Evolutionary conservation across 129 eudicot genomes (phyloP), one percentile per base, ranked within the genome.

Genomic region (Helianthus annuus): DNA sequence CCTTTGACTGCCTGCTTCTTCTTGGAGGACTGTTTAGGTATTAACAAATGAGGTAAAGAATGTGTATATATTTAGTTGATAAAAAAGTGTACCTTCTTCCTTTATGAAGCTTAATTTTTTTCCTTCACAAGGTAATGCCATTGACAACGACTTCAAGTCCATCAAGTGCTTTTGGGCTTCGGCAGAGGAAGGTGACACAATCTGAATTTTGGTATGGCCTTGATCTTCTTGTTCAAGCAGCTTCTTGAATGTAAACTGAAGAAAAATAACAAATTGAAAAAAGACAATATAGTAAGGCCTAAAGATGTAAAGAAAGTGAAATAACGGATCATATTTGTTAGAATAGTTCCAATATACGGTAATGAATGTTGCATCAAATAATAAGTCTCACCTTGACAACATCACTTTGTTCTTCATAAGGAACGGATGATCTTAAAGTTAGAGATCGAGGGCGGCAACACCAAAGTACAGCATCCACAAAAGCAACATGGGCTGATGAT

Each of bases 171-270:
- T 44, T 66, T 17, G 24, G 15, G n/a, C 38, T 40, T 19, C 15
- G 3, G 2, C 12, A 34, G 49, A 36, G 2, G 29, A 51, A 51
- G 62, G 42, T 2, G 19, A 12, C 48, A 52, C 49, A 16, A 69
- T 14, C 48, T 69, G 60, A 52, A 69, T 9, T 14, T 69, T 69
- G 6, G 32, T 69, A 17, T 32, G 34, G 34, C 61, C 29, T 52
- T 69, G 10, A 49, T 69, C 62, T 34, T 49, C 62, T 69, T 69
- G 73, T 69, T 49, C n/a, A 34, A 69, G 62, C 10, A 69, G 62
- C 62, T 69, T 52, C 48, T 69, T 29, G 40, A 48, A 68, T 49
- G 27, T 32, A 49, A 14, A 32, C 72, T 68, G 8, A 58, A 58
- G 40, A 58, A 58, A 58, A 27, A 24, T 22, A 39, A 64, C 27